Base-by-base conservation (phyloP, 345 rosid genomes). In the Mercurialis annua region DNA sequence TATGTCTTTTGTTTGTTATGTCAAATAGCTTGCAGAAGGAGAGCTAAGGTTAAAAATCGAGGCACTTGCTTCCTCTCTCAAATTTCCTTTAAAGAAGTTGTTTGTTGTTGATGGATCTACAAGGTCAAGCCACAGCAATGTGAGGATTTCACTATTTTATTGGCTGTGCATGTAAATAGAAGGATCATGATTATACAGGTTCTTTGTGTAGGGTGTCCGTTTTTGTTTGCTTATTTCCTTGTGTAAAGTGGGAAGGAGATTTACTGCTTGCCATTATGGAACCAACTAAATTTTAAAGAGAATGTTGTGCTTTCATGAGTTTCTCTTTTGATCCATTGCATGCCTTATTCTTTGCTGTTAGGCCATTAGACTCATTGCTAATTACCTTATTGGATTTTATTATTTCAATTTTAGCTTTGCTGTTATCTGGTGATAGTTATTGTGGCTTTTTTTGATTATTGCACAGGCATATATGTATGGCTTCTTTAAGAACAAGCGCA, bases 51-150 rank as follows among this genome's bases (percentile, higher is more conserved):
- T 54, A 70, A 90, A 87, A 78, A 95, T 95, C 56, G 97, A 95
- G 86, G 82, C 84, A 55, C 97, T 95, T 77, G 92, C 99, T 76
- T 79, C 90, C 50, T 88, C 96, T 33, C 90, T 88, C 24, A 87
- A 74, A 36, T 95, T 95, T 81, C 99, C 99, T 72, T 73, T 92
- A 56, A 95, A 86, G 83, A 95, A 95, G 80, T 82, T 95, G 81
- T 95, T 88, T 70, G 97, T 92, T 60, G 97, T 95, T 1, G 99
- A 95, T 82, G 99, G 99, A 76, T 95, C 99, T 64, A 95, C 99
- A 75, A 92, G 99, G 77, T 92, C 98, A 77, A 92, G 96, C 85
- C 99, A 95, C 71, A 92, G 99, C 90, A 95, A 95, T 88, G 99
- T 95, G 79, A 86, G 98, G 57, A 71, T 67, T 61, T 44, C 18